A percentile compares a stretch with the other conserved stretches of the same genome.
Evolutionary conservation across 805 yeast genomes (phyloP).

Genomic region (Schwanniomyces vanrijiae): DNA sequence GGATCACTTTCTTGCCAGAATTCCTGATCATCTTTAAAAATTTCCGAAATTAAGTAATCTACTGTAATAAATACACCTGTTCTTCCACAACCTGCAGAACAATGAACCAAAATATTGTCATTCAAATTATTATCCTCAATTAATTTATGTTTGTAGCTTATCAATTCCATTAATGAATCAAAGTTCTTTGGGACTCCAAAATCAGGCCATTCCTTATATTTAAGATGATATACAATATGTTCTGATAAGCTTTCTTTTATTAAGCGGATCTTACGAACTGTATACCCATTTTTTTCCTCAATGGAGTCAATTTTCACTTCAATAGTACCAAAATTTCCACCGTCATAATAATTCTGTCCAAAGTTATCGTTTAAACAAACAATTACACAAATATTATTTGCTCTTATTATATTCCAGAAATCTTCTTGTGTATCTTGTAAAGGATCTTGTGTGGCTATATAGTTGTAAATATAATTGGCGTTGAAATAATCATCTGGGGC

Average conservation of each 20-base stretch:
- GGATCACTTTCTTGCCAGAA: conserved; percentile 46
- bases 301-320: conserved; percentile 11
- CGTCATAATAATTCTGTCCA: conserved; percentile 18
- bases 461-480: conserved; percentile 42
- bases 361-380: conserved; percentile 35
- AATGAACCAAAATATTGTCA: conserved; percentile 41
- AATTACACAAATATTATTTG: conserved; percentile 33
- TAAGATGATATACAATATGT: conserved; percentile 33
- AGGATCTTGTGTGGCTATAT: conserved; percentile 49
- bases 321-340: conserved; percentile 15
- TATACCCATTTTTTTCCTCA: conserved; percentile 13
- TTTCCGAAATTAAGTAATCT: conserved; percentile 33
- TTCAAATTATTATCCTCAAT: conserved; percentile 10
- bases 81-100: conserved; percentile 63
- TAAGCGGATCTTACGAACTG: conserved; percentile 12
- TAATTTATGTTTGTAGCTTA: conserved; percentile 31
- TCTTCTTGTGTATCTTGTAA: conserved; percentile 41
- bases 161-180: conserved; percentile 30
- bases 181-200: conserved; percentile 42
- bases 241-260: conserved; percentile 10
- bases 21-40: conserved; percentile 7
- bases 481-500: conserved; percentile 44
- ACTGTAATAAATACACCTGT: conserved; percentile 53
- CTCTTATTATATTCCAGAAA: conserved; percentile 41
- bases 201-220: conserved; percentile 47